Evolutionary conservation across 306 rosid species (phyloP), one percentile per base, ranked within the genome.

Genomic region (Cucumis hystrix): DNA sequence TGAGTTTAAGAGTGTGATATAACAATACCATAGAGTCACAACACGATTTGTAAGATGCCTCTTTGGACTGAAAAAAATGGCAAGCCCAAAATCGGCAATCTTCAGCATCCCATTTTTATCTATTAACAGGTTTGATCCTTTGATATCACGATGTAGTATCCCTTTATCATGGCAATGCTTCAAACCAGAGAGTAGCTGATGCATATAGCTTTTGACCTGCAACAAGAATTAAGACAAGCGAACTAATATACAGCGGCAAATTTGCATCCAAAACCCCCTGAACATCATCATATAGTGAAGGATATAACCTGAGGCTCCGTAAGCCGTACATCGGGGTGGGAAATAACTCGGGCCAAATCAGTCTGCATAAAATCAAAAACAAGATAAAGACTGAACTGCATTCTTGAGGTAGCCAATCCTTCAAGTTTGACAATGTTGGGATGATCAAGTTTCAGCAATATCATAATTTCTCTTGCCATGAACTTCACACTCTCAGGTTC

Each of bases 61-160:
- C 54, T 79, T 82, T 76, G 85, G 88, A 61, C 69, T 64, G 63
- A 85, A 92, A 83, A 75, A 84, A 84, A 84, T 95, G 33, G 97
- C 93, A 47, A 95, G 96, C 57, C 98, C 98, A 69, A 95, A 92
- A 81, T 92, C 98, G 12, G 90, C 98, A 82, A 95, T 95, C 86
- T 92, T 86, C 35, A 92, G 95, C 90, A 85, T 82, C 69, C 98
- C 97, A 80, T 77, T 76, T 80, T 86, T 88, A 80, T 92, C 97
- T 25, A 95, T 87, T 87, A 95, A 83, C 75, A 95, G 86, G 83
- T 95, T 95, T 1, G 98, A 88, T 71, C 93, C 97, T 78, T 95
- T 95, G 77, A 95, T 87, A 79, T 92, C 97, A 75, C 97, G 86
- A 82, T 95, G 98, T 68, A 95, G 64, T 83, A 95, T 89, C 78